A percentile compares a stretch with the other conserved stretches of the same genome.
Evolutionary conservation across 78 protist species (phyloP).

Genomic region (Ministeria vibrans): DNA sequence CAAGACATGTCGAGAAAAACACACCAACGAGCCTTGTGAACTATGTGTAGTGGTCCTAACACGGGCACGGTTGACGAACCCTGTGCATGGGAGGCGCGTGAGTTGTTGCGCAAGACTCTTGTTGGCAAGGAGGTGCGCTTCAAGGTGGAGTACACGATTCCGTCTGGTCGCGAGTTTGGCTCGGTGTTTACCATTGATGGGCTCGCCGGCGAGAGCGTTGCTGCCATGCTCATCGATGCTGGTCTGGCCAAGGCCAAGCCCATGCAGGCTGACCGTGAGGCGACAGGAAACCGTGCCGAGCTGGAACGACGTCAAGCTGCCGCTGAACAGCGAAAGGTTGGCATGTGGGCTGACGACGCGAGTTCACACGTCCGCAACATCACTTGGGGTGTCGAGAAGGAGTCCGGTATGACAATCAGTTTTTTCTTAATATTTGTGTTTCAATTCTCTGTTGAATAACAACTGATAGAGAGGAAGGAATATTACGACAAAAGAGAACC

Average conservation of each 20-base stretch:
- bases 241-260: conserved; percentile 8
- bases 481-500: too few relatives aligned
- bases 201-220: neutral
- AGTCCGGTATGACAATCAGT: too few relatives aligned
- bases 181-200: neutral
- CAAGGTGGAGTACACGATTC: conserved; percentile 17
- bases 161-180: conserved; percentile 8
- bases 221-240: neutral
- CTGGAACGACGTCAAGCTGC: neutral
- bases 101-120: conserved; percentile 26
- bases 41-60: neutral
- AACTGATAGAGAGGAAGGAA: too few relatives aligned
- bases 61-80: conserved; percentile 6
- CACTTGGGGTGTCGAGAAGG: conserved; percentile 13
- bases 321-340: neutral
- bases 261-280: too few relatives aligned
- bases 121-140: conserved; percentile 35
- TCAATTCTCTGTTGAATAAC: too few relatives aligned
- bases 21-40: neutral
- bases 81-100: conserved; percentile 53
- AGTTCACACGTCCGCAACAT: neutral
- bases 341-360: neutral
- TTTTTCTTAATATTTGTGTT: too few relatives aligned
- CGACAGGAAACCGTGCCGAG: too few relatives aligned
- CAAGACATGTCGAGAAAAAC: too few relatives aligned